phyloP scores from a whole-genome alignment of 768 basidiomycete genomes.

The Lentinus brumalis region DNA sequence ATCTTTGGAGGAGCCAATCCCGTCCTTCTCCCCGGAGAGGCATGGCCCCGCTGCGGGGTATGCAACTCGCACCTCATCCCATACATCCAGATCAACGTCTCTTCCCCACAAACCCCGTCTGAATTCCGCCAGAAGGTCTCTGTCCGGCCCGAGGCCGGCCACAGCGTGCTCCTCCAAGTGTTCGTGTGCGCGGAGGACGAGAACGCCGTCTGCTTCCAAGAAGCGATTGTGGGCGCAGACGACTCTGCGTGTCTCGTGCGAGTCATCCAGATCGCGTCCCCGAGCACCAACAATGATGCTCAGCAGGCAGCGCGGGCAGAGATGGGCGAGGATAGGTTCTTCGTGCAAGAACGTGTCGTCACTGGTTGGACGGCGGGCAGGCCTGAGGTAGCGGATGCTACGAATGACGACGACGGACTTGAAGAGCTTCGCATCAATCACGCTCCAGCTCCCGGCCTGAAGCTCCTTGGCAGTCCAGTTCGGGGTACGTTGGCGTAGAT shows the following conservation, averaged over 20 bases:
- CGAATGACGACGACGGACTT: not conserved
- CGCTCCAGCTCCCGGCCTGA: conserved; percentile 10
- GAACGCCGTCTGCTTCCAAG: conserved; percentile 10
- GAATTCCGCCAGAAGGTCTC: conserved; percentile 8
- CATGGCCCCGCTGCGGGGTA: conserved; percentile 9
- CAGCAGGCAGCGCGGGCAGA: not conserved
- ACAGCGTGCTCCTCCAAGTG: conserved; percentile 10
- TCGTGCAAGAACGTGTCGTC: conserved; percentile 6
- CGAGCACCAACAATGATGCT: not conserved
- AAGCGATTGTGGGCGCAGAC: conserved; percentile 1
- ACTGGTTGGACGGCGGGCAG: conserved; percentile 5
- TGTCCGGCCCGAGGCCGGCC: not conserved
- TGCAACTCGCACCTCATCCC: conserved; percentile 8
- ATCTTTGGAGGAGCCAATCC: conserved; percentile 5
- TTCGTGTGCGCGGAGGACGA: conserved; percentile 10
- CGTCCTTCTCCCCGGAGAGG: conserved; percentile 1
- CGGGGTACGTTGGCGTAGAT: not conserved
- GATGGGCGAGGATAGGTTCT: conserved; percentile 1
- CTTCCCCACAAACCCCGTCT: conserved; percentile 5
- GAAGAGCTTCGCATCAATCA: not conserved
- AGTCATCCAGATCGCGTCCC: conserved; percentile 5
- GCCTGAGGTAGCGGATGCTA: conserved; percentile 2
- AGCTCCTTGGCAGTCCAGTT: conserved; percentile 7
- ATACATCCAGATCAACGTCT: conserved; percentile 14
- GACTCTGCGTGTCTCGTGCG: conserved; percentile 12